Evolutionary conservation across 257 asterid genomes (phyloP).

Genomic region (Capsicum baccatum): DNA sequence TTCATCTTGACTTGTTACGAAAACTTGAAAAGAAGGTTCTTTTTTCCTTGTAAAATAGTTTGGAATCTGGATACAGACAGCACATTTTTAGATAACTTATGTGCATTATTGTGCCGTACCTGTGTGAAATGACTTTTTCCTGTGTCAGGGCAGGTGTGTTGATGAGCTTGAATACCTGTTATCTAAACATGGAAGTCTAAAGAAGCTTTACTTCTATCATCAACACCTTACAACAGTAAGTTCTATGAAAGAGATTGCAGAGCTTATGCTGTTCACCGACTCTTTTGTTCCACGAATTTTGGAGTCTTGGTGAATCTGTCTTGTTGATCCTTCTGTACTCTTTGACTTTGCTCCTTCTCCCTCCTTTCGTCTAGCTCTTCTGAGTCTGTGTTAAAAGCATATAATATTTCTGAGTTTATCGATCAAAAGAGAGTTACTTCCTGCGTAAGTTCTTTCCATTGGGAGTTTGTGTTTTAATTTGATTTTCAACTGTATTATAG

Average conservation of each 20-base stretch:
- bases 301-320: neutral
- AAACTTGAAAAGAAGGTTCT: neutral
- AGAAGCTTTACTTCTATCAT: slow-evolving; percentile 95
- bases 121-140: slow-evolving; percentile 35
- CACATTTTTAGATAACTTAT: slow-evolving; percentile 25
- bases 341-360: slow-evolving; percentile 21
- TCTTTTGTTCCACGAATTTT: slow-evolving; percentile 14
- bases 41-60: neutral
- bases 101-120: slow-evolving; percentile 30
- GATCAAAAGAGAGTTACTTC: slow-evolving; percentile 15
- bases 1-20: neutral
- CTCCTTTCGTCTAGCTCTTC: neutral
- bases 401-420: neutral
- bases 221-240: slow-evolving; percentile 97
- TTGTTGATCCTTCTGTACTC: neutral
- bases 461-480: slow-evolving; percentile 36
- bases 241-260: slow-evolving; percentile 21
- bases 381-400: neutral
- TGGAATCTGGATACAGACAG: slow-evolving; percentile 14
- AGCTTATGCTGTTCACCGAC: neutral
- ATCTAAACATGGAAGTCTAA: slow-evolving; percentile 88
- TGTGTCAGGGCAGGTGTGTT: slow-evolving; percentile 72
- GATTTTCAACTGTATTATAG: slow-evolving; percentile 46
- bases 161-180: slow-evolving; percentile 96
- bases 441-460: neutral